phyloP scores from a whole-genome alignment of 2,329 filamentous ascomycete species.

The Colletotrichum tabaci region DNA sequence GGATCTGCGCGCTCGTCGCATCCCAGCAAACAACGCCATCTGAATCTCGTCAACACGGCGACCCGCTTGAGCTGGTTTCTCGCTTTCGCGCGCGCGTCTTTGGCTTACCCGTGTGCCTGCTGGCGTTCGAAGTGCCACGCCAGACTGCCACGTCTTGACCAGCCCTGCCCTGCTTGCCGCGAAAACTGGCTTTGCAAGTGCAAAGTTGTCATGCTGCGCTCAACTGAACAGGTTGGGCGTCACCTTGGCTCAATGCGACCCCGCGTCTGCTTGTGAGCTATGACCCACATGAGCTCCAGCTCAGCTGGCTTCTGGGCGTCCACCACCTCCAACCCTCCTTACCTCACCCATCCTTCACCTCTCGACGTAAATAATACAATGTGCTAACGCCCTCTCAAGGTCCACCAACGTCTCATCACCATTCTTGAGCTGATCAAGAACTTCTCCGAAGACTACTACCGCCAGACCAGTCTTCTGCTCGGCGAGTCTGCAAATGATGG shows the following conservation, averaged over 20 bases:
- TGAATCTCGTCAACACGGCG: not conserved
- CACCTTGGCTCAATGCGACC: conserved; percentile 26
- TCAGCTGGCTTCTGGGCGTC: not conserved
- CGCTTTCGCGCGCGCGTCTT: not conserved
- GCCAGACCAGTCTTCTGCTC: conserved; percentile 88
- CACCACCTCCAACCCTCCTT: not conserved
- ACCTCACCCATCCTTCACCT: not conserved
- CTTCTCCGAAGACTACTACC: conserved; percentile 87
- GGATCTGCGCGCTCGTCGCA: conserved; percentile 33
- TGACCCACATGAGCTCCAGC: conserved; percentile 28
- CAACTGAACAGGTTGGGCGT: not conserved
- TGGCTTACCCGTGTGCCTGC: not conserved
- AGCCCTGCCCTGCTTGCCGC: conserved; percentile 1
- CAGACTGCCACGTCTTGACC: not conserved
- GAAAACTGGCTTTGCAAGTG: not conserved
- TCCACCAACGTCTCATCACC: conserved; percentile 82
- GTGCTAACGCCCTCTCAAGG: conserved; percentile 70
- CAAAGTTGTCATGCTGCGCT: not conserved
- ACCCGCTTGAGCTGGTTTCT: not conserved
- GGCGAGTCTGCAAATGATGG: conserved; percentile 71
- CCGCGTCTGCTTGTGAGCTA: conserved; percentile 45
- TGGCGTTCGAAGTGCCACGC: not conserved
- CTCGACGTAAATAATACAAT: conserved; percentile 21
- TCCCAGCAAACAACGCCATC: conserved; percentile 24
- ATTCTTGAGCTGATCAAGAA: conserved; percentile 85